These are phyloP conservation scores for Paxillus involutus DNA, from an alignment of 768 basidiomycete species.

Conservation along the genomic window DNA sequence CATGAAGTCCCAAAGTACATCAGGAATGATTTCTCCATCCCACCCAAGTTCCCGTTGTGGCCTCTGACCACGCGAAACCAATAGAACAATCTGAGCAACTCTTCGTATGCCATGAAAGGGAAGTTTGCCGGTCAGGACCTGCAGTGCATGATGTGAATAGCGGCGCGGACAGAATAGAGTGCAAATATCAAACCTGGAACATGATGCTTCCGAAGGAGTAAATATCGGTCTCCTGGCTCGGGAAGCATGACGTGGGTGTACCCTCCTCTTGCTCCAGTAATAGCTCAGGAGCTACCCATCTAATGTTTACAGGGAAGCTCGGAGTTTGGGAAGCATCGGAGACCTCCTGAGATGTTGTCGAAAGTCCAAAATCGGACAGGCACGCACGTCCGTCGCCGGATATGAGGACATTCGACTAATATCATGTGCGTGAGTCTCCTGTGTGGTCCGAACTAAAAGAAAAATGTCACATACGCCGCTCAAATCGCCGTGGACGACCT, in stretches of 20 bases:
- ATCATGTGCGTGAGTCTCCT: background rate
- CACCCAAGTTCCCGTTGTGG: slow-evolving; percentile 15
- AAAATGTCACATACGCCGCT: slow-evolving; percentile 30
- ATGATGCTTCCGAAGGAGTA: slow-evolving; percentile 32
- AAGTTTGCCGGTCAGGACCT: slow-evolving; percentile 24
- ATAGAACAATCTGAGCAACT: slow-evolving; percentile 22
- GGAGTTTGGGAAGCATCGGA: background rate
- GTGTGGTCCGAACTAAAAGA: background rate
- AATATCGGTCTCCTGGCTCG: slow-evolving; percentile 18
- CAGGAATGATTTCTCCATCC: slow-evolving; percentile 24
- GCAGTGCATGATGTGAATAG: background rate
- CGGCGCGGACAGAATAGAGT: background rate
- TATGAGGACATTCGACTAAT: slow-evolving; percentile 25
- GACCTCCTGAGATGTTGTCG: slow-evolving; percentile 10
- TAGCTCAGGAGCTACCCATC: slow-evolving; percentile 32
- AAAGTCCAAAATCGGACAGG: slow-evolving; percentile 35
- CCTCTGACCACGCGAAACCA: slow-evolving; percentile 8
- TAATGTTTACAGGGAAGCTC: slow-evolving; percentile 23
- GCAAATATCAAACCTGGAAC: slow-evolving; percentile 19
- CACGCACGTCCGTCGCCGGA: slow-evolving; percentile 7
- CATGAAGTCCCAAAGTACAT: slow-evolving; percentile 24
- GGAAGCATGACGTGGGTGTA: background rate
- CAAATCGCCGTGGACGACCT: slow-evolving; percentile 40
- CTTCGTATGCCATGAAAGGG: slow-evolving; percentile 23
- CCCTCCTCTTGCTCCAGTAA: slow-evolving; percentile 3